A percentile compares a stretch with the other conserved stretches of the same genome.
Conservation (phyloP, 257 asterid genomes). For the Primulina huaijiensis region DNA sequence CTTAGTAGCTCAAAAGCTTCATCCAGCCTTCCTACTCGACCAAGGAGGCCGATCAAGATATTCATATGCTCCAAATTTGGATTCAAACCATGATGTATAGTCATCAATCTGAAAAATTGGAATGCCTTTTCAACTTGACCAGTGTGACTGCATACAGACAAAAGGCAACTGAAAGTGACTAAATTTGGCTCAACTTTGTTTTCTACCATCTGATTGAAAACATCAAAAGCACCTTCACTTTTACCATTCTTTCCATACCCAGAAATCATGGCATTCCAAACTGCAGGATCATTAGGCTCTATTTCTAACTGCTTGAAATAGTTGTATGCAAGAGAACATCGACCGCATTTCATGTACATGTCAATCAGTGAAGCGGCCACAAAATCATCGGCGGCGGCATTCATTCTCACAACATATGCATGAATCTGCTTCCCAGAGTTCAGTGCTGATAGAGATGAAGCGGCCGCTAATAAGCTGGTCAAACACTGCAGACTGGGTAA, state of each 20-base stretch:
- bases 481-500: constrained; percentile 46
- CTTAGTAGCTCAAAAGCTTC: constrained; percentile 70
- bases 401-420: constrained; percentile 52
- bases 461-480: constrained; percentile 66
- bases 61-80: constrained; percentile 64
- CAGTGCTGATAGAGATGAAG: constrained; percentile 49
- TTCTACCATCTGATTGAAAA: constrained; percentile 56
- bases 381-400: constrained; percentile 38
- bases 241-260: constrained; percentile 78
- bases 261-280: constrained; percentile 93
- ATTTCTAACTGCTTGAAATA: constrained; percentile 45
- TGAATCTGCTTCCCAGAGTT: constrained; percentile 61
- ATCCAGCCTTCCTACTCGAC: constrained; percentile 65
- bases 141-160: constrained; percentile 65
- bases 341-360: constrained; percentile 89
- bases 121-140: constrained; percentile 64
- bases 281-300: constrained; percentile 64
- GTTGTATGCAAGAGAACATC: constrained; percentile 37
- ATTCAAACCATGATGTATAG: constrained; percentile 42
- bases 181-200: constrained; percentile 59
- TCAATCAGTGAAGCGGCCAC: constrained; percentile 72
- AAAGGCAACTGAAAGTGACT: constrained; percentile 68
- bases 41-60: constrained; percentile 66
- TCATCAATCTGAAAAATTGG: constrained; percentile 54
- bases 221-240: constrained; percentile 57